Evolutionary conservation across 2,329 filamentous ascomycete species (phyloP).

Genomic region (Penicillium vulpinum): DNA sequence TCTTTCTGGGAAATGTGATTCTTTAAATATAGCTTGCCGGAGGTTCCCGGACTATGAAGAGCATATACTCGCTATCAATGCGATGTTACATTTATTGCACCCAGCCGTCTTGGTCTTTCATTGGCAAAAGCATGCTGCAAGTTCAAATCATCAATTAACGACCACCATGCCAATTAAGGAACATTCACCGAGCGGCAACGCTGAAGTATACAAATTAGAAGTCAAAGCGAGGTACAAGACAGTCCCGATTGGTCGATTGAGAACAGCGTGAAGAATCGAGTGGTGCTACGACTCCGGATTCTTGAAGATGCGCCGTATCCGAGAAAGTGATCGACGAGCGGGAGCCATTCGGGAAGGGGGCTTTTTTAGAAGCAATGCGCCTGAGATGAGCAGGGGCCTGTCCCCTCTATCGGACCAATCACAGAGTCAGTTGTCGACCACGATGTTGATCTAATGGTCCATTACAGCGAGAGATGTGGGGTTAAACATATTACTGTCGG

Average conservation of each 20-base stretch:
- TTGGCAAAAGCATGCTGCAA: slow-evolving; percentile 2
- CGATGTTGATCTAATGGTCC: slow-evolving; percentile 13
- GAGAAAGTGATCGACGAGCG: slow-evolving; percentile 15
- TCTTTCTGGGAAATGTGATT: not conserved
- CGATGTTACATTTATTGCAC: slow-evolving; percentile 19
- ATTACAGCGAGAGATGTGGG: slow-evolving; percentile 1
- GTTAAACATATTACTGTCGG: not conserved
- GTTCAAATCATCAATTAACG: not conserved
- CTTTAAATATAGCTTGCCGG: slow-evolving; percentile 10
- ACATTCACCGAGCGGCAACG: slow-evolving; percentile 18
- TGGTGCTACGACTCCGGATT: slow-evolving; percentile 10
- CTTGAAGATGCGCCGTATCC: not conserved
- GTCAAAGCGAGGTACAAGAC: not conserved
- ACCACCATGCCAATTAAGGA: slow-evolving; percentile 13
- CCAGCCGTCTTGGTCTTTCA: not conserved
- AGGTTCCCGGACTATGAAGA: not conserved
- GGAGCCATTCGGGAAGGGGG: not conserved
- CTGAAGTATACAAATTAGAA: not conserved
- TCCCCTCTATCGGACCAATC: slow-evolving; percentile 20
- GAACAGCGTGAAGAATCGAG: slow-evolving; percentile 19
- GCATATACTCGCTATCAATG: not conserved
- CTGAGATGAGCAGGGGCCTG: not conserved
- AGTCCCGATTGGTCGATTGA: slow-evolving; percentile 5
- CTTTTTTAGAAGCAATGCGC: not conserved
- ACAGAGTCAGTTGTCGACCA: slow-evolving; percentile 1